Base-by-base conservation (phyloP, 1,139 yeast species). In the Kodamaea suecica region DNA sequence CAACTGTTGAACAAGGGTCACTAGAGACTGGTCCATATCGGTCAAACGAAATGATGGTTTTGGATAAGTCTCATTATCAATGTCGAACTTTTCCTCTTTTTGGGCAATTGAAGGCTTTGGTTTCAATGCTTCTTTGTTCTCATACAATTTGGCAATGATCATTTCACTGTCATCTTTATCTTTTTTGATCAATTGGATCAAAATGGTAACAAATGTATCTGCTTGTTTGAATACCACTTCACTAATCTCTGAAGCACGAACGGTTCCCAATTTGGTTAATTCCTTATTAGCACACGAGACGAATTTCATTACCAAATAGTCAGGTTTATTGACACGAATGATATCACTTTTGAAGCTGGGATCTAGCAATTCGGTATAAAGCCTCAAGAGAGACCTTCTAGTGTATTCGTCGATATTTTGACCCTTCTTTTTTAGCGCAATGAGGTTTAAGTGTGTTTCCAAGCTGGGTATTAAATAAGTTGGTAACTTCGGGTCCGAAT, bases 241-340 rank as follows among this genome's bases (percentile, higher is more conserved):
- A 39, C 74, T 71, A 23, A 69, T 58, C 29, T 76, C 73, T 10
- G 60, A 51, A 2, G 55, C 60, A 4, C 67, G 67, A n/a, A 55
- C 46, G 27, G 57, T 53, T 1, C 75, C 74, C 27, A 76, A 45
- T 43, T 79, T 78, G 34, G 66, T 68, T 25, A 83, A 54, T 52
- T 82, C 90, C 45, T 77, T 80, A 38, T 78, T 77, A 6, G 85
- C 79, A 39, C 76, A 70, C 16, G 80, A 70, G 14, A 82, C 75
- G 53, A 84, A 85, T 52, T 73, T 68, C 65, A 81, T 74, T 6
- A 84, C 73, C 34, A 84, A 60, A 38, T 78, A 83, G 44, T 82
- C 90, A 1, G 80, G 76, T 24, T 75, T 69, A 27, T 66, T 63
- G 38, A 70, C 65, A 15, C 69, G 53, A 28, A 59, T 43, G 27